phyloP scores from a whole-genome alignment of 2,329 filamentous ascomycete species.

The Ophiocordyceps camponoti-floridani region DNA sequence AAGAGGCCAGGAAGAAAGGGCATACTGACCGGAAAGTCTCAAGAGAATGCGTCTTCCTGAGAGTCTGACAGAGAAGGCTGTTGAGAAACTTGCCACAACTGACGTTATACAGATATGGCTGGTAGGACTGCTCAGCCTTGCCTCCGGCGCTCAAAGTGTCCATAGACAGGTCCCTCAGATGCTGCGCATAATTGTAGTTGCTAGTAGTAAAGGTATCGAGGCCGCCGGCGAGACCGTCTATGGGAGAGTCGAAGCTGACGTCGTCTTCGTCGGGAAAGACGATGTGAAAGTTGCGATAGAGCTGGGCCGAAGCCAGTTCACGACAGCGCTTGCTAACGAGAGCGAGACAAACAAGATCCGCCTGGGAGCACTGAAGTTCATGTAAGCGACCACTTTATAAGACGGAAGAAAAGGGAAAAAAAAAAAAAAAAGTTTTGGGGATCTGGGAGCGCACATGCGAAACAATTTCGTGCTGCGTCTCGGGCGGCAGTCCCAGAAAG shows the following conservation, averaged over 20 bases:
- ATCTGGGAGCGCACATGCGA: constrained; percentile 19
- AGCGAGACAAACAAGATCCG: constrained; percentile 37
- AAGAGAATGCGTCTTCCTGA: constrained; percentile 35
- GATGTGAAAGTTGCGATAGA: constrained; percentile 43
- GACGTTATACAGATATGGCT: constrained; percentile 32
- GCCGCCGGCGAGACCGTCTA: constrained; percentile 37
- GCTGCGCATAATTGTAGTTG: constrained; percentile 43
- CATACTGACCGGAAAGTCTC: constrained; percentile 35
- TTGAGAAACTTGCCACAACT: constrained; percentile 48
- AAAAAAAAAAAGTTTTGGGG: too few species aligned
- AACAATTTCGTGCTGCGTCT: constrained; percentile 30
- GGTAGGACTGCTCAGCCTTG: constrained; percentile 35
- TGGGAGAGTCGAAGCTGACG: constrained; percentile 28
- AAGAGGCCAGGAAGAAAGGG: background rate
- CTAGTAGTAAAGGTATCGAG: constrained; percentile 45
- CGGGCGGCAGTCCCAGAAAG: constrained; percentile 25
- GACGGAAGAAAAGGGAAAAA: background rate
- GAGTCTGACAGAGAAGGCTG: constrained; percentile 35
- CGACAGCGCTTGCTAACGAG: constrained; percentile 40
- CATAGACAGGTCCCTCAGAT: constrained; percentile 36
- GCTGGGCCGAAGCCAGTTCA: constrained; percentile 35
- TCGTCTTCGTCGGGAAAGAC: constrained; percentile 44
- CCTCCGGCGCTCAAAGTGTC: constrained; percentile 33
- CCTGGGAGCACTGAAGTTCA: constrained; percentile 24
- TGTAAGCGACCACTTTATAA: background rate